Percentiles rank a stretch among this genome's conserved stretches.
Evolutionary conservation across 257 asterid species (phyloP).

Genomic region (Paraleonurus japonicus): DNA sequence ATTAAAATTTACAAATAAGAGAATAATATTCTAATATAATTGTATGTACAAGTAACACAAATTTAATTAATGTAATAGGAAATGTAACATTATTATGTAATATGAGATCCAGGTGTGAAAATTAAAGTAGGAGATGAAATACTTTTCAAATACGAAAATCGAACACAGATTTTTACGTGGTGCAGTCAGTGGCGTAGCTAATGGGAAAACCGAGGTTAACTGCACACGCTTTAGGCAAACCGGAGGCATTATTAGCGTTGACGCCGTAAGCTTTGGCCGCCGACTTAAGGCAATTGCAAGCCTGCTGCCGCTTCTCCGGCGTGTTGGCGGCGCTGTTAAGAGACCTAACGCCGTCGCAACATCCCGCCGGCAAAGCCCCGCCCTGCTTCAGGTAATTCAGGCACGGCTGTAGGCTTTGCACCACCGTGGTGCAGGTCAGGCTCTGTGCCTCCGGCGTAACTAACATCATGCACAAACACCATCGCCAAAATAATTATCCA

Average conservation of each 20-base stretch:
- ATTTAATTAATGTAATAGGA: too few species aligned
- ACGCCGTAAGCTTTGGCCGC: slow-evolving; percentile 12
- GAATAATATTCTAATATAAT: too few species aligned
- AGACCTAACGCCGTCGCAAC: slow-evolving; percentile 30
- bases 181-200: slow-evolving; percentile 27
- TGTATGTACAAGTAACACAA: too few species aligned
- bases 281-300: slow-evolving; percentile 29
- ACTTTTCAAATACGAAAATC: too few species aligned
- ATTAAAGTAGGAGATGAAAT: background rate
- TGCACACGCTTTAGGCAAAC: background rate
- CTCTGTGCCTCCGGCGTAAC: background rate
- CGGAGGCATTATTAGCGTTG: background rate
- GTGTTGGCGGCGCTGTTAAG: slow-evolving; percentile 11
- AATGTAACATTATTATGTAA: too few species aligned
- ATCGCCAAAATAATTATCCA: background rate
- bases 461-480: slow-evolving; percentile 8
- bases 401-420: slow-evolving; percentile 21
- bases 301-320: slow-evolving; percentile 3
- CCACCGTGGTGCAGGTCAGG: slow-evolving; percentile 22
- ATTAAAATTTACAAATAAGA: too few species aligned
- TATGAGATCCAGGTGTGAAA: too few species aligned
- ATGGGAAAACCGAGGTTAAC: slow-evolving; percentile 28
- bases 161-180: background rate
- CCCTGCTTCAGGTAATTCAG: slow-evolving; percentile 1
- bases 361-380: slow-evolving; percentile 6